phyloP scores from a whole-genome alignment of 1,284 basidiomycete genomes.

The Leccinum griseonigrum region DNA sequence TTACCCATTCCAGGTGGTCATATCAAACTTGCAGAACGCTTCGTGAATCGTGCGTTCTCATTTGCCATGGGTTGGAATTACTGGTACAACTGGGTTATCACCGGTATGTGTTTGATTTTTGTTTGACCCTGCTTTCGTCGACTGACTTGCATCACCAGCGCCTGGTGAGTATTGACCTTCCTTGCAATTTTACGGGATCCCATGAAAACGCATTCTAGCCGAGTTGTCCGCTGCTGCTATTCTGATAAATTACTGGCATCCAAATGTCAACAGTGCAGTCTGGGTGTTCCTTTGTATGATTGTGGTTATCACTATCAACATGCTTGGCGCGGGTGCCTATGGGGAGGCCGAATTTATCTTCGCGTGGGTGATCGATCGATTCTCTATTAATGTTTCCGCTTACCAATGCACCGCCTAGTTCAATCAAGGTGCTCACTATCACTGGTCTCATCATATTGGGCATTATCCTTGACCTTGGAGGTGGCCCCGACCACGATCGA shows the following conservation, averaged over 20 bases:
- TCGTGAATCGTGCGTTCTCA: constrained; percentile 67
- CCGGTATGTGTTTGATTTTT: constrained; percentile 37
- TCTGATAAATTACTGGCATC: constrained; percentile 62
- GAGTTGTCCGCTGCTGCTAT: constrained; percentile 67
- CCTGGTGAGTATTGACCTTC: constrained; percentile 18
- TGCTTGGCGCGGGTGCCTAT: constrained; percentile 52
- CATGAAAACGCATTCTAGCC: constrained; percentile 31
- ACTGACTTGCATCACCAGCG: constrained; percentile 19
- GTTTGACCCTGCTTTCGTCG: background rate
- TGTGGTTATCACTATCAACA: constrained; percentile 65
- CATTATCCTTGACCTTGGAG: constrained; percentile 54
- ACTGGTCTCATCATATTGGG: constrained; percentile 43
- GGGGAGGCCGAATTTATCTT: constrained; percentile 60
- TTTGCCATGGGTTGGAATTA: constrained; percentile 76
- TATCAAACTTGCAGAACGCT: constrained; percentile 66
- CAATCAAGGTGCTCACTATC: constrained; percentile 68
- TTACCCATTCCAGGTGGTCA: constrained; percentile 54
- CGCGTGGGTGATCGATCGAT: constrained; percentile 32
- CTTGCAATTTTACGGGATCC: background rate
- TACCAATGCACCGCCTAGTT: constrained; percentile 29
- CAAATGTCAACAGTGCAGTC: constrained; percentile 49
- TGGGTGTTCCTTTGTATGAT: constrained; percentile 66
- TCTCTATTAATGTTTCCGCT: background rate
- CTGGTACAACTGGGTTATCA: constrained; percentile 60
- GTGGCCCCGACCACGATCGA: constrained; percentile 52